A percentile compares a stretch with the other conserved stretches of the same genome.
phyloP scores from a whole-genome alignment of 495 filamentous ascomycete genomes.

The Penicillium psychrofluorescens region DNA sequence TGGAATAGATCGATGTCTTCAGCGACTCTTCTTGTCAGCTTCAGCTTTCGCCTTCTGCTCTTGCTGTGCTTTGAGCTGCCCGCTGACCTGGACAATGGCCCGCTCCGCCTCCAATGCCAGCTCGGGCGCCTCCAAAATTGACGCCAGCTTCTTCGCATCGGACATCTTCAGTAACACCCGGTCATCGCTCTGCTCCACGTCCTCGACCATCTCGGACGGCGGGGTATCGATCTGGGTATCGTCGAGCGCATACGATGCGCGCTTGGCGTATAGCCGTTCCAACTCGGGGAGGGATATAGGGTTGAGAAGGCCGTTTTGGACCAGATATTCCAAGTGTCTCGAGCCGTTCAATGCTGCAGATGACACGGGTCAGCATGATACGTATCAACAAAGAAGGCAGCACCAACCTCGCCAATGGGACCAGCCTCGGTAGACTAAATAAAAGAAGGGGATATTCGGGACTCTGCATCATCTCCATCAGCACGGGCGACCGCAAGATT shows the following conservation, averaged over 20 bases:
- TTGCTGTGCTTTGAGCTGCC: constrained; percentile 49
- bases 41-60: constrained; percentile 24
- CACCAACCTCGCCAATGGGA: constrained; percentile 59
- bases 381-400: neutral
- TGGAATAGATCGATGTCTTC: too few species aligned
- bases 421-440: constrained; percentile 73
- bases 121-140: constrained; percentile 69
- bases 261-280: constrained; percentile 62
- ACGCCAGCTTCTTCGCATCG: constrained; percentile 55
- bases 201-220: constrained; percentile 28
- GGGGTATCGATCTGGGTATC: constrained; percentile 14
- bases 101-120: constrained; percentile 84
- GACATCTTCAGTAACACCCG: constrained; percentile 52
- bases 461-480: constrained; percentile 44
- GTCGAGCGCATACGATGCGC: constrained; percentile 20
- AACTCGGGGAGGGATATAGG: constrained; percentile 55
- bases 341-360: constrained; percentile 66
- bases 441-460: constrained; percentile 97
- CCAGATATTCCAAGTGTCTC: constrained; percentile 73
- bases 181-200: constrained; percentile 43
- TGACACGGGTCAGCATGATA: constrained; percentile 1
- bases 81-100: constrained; percentile 80
- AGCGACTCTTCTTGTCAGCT: neutral
- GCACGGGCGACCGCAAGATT: neutral
- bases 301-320: constrained; percentile 61